Conservation (phyloP, 2,329 filamentous ascomycete genomes). For the Monosporascus ibericus region DNA sequence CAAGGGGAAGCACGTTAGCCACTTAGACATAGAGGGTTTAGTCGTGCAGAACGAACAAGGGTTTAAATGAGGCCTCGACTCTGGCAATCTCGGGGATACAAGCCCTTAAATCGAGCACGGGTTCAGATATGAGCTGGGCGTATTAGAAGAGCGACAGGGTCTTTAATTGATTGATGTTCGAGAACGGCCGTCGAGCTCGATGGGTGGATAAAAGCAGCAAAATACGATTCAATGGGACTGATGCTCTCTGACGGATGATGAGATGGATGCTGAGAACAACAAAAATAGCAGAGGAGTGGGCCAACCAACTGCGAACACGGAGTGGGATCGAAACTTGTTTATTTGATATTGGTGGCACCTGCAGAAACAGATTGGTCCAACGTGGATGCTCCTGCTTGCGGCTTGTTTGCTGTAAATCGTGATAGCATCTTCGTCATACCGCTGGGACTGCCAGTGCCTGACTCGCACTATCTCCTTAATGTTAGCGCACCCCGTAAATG, state of each 20-base stretch:
- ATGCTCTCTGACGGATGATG: not conserved
- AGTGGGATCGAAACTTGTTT: too few species aligned
- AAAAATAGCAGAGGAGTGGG: not conserved
- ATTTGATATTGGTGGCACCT: too few species aligned
- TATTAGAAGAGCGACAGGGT: too few species aligned
- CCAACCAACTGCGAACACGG: too few species aligned
- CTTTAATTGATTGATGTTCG: too few species aligned
- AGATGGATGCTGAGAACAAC: not conserved
- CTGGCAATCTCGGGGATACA: constrained; percentile 6
- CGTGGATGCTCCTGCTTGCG: too few species aligned
- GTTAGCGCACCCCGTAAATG: too few species aligned
- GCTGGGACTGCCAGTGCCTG: too few species aligned
- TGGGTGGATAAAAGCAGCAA: not conserved
- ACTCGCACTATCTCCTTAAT: too few species aligned
- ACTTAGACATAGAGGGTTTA: constrained; percentile 14
- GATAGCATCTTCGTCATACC: too few species aligned
- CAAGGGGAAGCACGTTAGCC: constrained; percentile 4
- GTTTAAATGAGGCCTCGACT: constrained; percentile 12
- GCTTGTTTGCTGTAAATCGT: too few species aligned
- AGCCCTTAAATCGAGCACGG: constrained; percentile 8
- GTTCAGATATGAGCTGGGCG: constrained; percentile 5
- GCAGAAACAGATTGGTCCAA: too few species aligned
- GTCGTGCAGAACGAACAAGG: constrained; percentile 13
- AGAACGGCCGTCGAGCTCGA: constrained; percentile 3
- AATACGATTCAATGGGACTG: not conserved